Evolutionary conservation across 768 basidiomycete species (phyloP), one percentile per base, ranked within the genome.

Genomic region (Rhizopogon vesiculosus): DNA sequence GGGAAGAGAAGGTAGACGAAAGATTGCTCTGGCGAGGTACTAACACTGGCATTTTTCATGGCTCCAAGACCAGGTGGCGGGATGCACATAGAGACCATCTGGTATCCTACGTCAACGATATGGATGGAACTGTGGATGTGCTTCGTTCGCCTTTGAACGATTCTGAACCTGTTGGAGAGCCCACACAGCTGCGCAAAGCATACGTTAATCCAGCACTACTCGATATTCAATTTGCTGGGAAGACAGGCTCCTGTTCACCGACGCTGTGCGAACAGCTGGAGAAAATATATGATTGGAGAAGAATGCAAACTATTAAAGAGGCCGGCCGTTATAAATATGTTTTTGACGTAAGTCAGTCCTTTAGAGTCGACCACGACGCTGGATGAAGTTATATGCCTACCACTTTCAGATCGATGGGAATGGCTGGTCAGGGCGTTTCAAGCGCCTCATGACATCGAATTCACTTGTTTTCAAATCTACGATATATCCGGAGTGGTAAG

Each of bases 341-440:
- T 50, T 59, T 84, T 31, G 83, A 85, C 56, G 80, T 84, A 54
- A 61, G 77, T 70, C 35, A 1, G 39, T 16, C 12, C 16, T 43
- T 16, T 19, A n/a, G 6, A 35, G 22, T 22, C 35, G 13, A 38
- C 10, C 33, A 49, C 19, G 2, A 15, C 39, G 1, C 51, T 31
- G 1, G 5, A 3, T 25, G 35, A 33, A 39, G 39, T 25, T 25
- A n/a, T 5, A 2, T 44, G 29, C 35, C 35, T 12, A 38, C 13
- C 8, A 10, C 13, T 10, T 56, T 8, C 56, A 83, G 81, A 69
- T 85, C 10, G 83, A 85, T 56, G 84, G 82, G 7, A 82, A 84
- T 55, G 86, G 84, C 1, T 87, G 86, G 85, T 85, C 84, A 3
- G 76, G 81, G n/a, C 76, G 85, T 4, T 89, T 88, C 66, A 84